Evolutionary conservation across 441 rosid genomes (phyloP).

Genomic region (Croton setiger): DNA sequence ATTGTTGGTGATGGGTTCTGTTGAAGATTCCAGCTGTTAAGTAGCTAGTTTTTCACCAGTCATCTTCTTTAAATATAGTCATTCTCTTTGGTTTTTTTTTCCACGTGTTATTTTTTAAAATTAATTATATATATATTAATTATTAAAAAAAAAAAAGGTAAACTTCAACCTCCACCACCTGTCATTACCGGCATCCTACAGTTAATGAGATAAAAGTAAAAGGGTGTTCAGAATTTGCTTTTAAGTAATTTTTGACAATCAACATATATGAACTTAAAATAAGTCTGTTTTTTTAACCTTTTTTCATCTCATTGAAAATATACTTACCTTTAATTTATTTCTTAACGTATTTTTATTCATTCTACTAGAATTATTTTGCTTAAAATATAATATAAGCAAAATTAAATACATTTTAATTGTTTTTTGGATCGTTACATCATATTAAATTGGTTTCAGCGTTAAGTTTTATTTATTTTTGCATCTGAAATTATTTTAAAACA

Average conservation of each 20-base stretch:
- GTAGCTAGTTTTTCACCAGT: constrained; percentile 16
- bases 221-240: too few species aligned
- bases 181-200: constrained; percentile 25
- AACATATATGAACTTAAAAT: too few species aligned
- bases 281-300: too few species aligned
- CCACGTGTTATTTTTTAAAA: constrained; percentile 1
- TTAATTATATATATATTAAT: constrained; percentile 4
- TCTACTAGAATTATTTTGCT: too few species aligned
- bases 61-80: constrained; percentile 23
- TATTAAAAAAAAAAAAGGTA: constrained; percentile 25
- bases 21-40: constrained; percentile 19
- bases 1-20: constrained; percentile 22
- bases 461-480: constrained; percentile 19
- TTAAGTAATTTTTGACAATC: too few species aligned
- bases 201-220: constrained; percentile 14
- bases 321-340: too few species aligned
- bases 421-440: too few species aligned
- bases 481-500: constrained; percentile 9
- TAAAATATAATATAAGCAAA: too few species aligned
- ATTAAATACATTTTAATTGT: background rate
- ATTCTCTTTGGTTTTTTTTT: background rate
- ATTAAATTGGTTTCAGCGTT: constrained; percentile 6
- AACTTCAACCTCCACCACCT: constrained; percentile 27
- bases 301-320: too few species aligned
- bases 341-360: too few species aligned